Conservation (phyloP, 1,139 yeast genomes). For the Wickerhamiella infanticola region DNA sequence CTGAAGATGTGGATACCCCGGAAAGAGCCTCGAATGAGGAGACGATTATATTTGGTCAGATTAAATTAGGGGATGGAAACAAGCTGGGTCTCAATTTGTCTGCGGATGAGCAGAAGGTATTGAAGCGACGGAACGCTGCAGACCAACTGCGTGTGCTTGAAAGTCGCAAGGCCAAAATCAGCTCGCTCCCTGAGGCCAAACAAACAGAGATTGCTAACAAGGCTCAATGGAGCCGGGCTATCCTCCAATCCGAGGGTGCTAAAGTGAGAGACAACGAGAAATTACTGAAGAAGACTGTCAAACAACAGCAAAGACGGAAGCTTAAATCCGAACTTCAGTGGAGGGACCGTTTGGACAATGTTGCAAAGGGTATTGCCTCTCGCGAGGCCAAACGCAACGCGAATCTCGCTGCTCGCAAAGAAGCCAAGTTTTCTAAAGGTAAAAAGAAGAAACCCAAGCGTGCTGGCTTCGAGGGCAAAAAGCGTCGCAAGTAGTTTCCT, state of each 20-base stretch:
- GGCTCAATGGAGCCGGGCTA: slow-evolving; percentile 69
- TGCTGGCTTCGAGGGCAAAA: slow-evolving; percentile 19
- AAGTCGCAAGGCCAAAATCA: slow-evolving; percentile 50
- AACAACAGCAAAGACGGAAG: slow-evolving; percentile 63
- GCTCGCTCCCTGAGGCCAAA: slow-evolving; percentile 47
- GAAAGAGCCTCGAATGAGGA: slow-evolving; percentile 29
- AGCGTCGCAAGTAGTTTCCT: slow-evolving; percentile 1
- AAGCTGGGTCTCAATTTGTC: slow-evolving; percentile 64
- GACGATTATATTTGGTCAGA: slow-evolving; percentile 58
- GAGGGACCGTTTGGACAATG: slow-evolving; percentile 63
- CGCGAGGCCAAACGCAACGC: slow-evolving; percentile 75
- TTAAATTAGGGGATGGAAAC: slow-evolving; percentile 70
- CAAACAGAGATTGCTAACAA: slow-evolving; percentile 48
- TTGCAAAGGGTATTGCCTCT: slow-evolving; percentile 57
- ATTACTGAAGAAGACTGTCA: slow-evolving; percentile 69
- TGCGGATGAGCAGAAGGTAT: slow-evolving; percentile 40
- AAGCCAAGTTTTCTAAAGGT: slow-evolving; percentile 41
- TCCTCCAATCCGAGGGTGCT: slow-evolving; percentile 76
- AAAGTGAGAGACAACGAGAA: slow-evolving; percentile 84
- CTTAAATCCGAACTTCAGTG: slow-evolving; percentile 71
- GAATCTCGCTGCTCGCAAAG: slow-evolving; percentile 66
- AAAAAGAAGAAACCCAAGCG: slow-evolving; percentile 17
- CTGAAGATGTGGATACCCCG: slow-evolving; percentile 14
- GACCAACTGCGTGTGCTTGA: slow-evolving; percentile 72
- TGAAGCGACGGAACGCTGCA: slow-evolving; percentile 59